A percentile compares a stretch with the other conserved stretches of the same genome.
phyloP scores from a whole-genome alignment of 2,329 filamentous ascomycete genomes.

The Fusarium mexicanum region DNA sequence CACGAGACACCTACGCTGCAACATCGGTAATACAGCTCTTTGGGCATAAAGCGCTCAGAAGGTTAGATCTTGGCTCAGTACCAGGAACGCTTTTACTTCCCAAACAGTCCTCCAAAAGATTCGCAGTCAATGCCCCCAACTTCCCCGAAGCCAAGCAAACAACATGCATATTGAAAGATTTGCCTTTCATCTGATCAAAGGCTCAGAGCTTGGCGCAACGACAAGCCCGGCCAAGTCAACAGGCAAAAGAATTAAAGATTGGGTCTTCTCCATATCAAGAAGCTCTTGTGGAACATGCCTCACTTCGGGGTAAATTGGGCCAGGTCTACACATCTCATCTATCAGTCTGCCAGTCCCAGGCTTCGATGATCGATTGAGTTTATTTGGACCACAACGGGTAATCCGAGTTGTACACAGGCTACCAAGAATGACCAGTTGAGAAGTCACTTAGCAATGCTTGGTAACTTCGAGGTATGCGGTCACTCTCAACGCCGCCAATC shows the following conservation, averaged over 20 bases:
- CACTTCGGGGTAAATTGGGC: conserved; percentile 12
- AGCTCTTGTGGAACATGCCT: background rate
- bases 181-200: background rate
- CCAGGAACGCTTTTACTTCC: accelerated
- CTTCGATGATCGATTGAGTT: background rate
- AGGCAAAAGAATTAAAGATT: conserved; percentile 36
- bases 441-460: background rate
- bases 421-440: too few species aligned
- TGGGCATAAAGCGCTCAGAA: accelerated
- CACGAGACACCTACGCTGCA: background rate
- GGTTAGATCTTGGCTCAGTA: accelerated
- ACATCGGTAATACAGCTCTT: background rate
- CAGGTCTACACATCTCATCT: background rate
- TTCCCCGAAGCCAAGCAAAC: background rate
- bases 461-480: background rate
- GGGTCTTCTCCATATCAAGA: conserved; percentile 18
- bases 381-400: background rate
- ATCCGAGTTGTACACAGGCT: background rate
- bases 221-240: background rate
- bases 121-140: accelerated
- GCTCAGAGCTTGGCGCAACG: background rate
- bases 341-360: background rate
- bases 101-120: background rate
- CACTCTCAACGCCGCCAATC: background rate
- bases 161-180: background rate